Percentiles rank a stretch among this genome's conserved stretches.
Evolutionary conservation across 306 rosid genomes (phyloP).

Genomic region (Potentilla sterilis): DNA sequence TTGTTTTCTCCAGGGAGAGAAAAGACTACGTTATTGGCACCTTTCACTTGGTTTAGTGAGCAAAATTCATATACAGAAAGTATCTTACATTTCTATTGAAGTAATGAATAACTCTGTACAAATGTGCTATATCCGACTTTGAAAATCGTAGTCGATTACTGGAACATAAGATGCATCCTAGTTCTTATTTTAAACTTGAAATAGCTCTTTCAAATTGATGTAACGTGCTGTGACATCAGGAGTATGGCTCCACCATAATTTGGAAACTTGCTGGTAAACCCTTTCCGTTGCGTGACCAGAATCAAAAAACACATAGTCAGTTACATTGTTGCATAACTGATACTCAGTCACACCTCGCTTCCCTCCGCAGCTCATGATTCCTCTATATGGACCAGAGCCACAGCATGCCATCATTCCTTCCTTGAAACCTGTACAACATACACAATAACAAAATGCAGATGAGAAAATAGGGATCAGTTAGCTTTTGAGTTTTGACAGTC

Average conservation of each 20-base stretch:
- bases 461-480: no score
- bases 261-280: conserved; percentile 29
- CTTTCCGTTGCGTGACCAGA: conserved; percentile 44
- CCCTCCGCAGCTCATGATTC: conserved; percentile 34
- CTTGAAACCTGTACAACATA: conserved; percentile 28
- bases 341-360: conserved; percentile 39
- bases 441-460: not conserved
- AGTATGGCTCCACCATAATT: conserved; percentile 38
- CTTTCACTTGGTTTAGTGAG: no score
- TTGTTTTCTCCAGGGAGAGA: no score
- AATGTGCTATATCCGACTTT: not conserved
- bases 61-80: no score
- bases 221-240: conserved; percentile 25
- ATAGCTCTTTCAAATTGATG: conserved; percentile 33
- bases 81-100: not conserved
- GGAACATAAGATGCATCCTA: not conserved
- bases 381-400: conserved; percentile 36
- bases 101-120: not conserved
- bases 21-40: no score
- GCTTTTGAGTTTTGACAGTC: not conserved
- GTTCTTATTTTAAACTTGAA: conserved; percentile 15
- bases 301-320: conserved; percentile 45
- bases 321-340: conserved; percentile 38
- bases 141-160: not conserved
- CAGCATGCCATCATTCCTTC: conserved; percentile 38